Conservation (phyloP, 805 yeast genomes). For the Kregervanrija delftensis region DNA sequence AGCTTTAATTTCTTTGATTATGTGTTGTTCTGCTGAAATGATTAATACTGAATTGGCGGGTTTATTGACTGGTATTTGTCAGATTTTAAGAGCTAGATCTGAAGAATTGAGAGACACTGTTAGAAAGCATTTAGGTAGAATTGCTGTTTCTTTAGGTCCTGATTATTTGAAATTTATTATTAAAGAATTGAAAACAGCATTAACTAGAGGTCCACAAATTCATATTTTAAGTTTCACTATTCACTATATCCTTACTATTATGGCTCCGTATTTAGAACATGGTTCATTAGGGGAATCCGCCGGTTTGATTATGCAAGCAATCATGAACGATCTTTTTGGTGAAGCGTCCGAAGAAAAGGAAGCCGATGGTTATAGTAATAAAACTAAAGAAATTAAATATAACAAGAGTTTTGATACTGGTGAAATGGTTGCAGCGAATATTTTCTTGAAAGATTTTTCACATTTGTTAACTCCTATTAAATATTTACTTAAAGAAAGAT, state of each 20-base stretch:
- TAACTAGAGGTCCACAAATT: constrained; percentile 84
- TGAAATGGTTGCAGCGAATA: constrained; percentile 63
- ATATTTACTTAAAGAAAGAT: constrained; percentile 52
- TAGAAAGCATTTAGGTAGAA: constrained; percentile 64
- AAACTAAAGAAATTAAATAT: constrained; percentile 84
- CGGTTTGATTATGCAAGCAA: constrained; percentile 51
- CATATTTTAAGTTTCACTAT: constrained; percentile 88
- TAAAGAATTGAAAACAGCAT: constrained; percentile 69
- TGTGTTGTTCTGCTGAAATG: constrained; percentile 52
- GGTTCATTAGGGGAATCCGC: constrained; percentile 73
- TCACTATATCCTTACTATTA: constrained; percentile 59
- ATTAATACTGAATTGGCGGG: constrained; percentile 68
- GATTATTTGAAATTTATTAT: constrained; percentile 66
- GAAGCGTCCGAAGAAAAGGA: constrained; percentile 91
- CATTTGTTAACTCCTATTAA: constrained; percentile 64
- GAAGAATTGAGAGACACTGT: constrained; percentile 86
- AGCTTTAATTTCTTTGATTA: constrained; percentile 62
- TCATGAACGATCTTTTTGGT: constrained; percentile 93
- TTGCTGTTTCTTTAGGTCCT: constrained; percentile 63
- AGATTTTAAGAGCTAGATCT: constrained; percentile 74
- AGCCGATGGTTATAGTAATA: constrained; percentile 80
- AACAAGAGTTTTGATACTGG: constrained; percentile 86
- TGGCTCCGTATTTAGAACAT: constrained; percentile 36
- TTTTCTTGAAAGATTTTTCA: constrained; percentile 51
- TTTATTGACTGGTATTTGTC: constrained; percentile 78